Evolutionary conservation across 2,329 filamentous ascomycete genomes (phyloP), one percentile per base, ranked within the genome.

Genomic region (Xylaria sp.): DNA sequence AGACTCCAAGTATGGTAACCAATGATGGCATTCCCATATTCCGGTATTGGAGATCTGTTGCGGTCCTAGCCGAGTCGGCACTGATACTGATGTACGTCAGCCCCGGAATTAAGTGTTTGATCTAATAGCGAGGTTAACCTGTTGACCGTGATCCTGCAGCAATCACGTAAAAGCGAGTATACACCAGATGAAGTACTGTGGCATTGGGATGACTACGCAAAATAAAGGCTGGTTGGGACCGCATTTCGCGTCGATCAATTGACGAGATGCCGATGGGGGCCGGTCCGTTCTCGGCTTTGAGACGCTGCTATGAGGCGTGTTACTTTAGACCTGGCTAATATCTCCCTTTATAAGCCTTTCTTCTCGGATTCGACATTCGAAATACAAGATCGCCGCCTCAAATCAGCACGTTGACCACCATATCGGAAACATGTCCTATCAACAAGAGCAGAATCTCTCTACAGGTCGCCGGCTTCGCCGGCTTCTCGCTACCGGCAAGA

Each of bases 401-500:
- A 7, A n/a, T 12, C 25, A 50, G 19, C n/a, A 17, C 19, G n/a
- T n/a, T 25, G 43, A 35, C 1, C 15, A 25, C n/a, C 23, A 17
- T 33, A 9, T 19, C 9, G 8, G 31, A 14, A 31, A 8, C n/a
- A 59, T 59, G 57, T 53, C 57, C 31, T 11, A 15, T 15, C 47
- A 47, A 52, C 46, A 52, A 33, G 12, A 43, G 28, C 49, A 6
- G 19, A n/a, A 35, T 17, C 31, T 45, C 33, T 31, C 57, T 0
- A 38, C 58, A 23, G 47, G 42, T 46, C 71, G 75, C 12, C 75
- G 72, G 58, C 77, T 82, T 31, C 77, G 79, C 25, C 68, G 74
- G 35, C 75, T 77, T 35, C 71, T 83, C 17, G 68, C 72, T 0
- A 73, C 54, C 11, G 60, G 40, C 7, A 73, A 78, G 37, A 75